Evolutionary conservation across 176 grass and related monocot genomes (phyloP), one percentile per base, ranked within the genome.

Genomic region (Stipa capillata): DNA sequence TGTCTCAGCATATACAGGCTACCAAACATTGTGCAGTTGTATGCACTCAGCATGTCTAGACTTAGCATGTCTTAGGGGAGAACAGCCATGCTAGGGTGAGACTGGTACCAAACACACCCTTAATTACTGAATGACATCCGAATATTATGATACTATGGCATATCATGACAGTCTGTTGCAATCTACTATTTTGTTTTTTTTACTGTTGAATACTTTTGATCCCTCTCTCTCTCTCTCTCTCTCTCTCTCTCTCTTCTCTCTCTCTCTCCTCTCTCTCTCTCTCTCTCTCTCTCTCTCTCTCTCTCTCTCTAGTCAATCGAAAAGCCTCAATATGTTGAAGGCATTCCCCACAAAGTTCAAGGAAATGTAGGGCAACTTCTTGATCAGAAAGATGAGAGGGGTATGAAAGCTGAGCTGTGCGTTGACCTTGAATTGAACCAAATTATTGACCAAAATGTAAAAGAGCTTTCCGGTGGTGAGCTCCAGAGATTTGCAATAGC

Each of bases 401-500:
- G 76, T 49, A 66, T 91, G 82, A 91, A 94, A 79, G 40, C 68
- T 65, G 69, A 93, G 75, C 69, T 93, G 9, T 97, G 85, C 44
- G 74, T 69, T 83, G 88, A 93, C 33, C 81, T 93, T 74, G 94
- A 93, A 44, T 82, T 97, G 67, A 93, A 90, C 75, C 85, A 97
- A 69, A 84, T 97, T 71, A 84, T 97, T 62, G 86, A 97, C 64
- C 78, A 91, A 37, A 89, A 93, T 72, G 86, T 93, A 18, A 85
- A 83, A 36, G 91, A 97, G 73, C 88, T 97, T 14, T 97, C 91
- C 73, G 85, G 91, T 53, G 91, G 91, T 74, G 94, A 94, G 77
- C 80, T 97, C 28, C 94, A 94, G 81, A 92, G 91, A 81, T 90
- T 94, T 88, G 94, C 91, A 16, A 97, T 94, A 73, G 91, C 94